A percentile compares a stretch with the other conserved stretches of the same genome.
phyloP scores from a whole-genome alignment of 2,329 filamentous ascomycete species.

The Blastomyces emzantsi region DNA sequence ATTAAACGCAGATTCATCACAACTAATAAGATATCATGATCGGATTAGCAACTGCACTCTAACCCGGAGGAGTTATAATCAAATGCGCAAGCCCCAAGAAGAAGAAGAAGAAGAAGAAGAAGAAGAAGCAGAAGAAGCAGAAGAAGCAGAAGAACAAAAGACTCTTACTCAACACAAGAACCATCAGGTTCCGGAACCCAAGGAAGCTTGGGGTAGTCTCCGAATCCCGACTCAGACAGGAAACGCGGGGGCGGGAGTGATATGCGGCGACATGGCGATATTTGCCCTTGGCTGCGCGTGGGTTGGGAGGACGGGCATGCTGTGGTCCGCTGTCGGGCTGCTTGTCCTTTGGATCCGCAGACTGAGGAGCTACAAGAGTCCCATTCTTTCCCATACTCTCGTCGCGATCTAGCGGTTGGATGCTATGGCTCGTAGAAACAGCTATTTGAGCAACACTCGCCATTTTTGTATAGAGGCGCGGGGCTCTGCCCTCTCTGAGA shows the following conservation, averaged over 20 bases:
- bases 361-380: background rate
- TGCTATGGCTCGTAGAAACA: slow-evolving; percentile 23
- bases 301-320: background rate
- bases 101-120: too few relatives aligned
- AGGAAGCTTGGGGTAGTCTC: slow-evolving; percentile 69
- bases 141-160: too few relatives aligned
- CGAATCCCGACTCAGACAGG: slow-evolving; percentile 79
- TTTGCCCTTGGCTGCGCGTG: slow-evolving; percentile 45
- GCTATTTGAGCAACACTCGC: slow-evolving; percentile 25
- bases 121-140: too few relatives aligned
- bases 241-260: slow-evolving; percentile 62
- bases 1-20: slow-evolving; percentile 89
- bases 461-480: slow-evolving; percentile 20
- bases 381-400: background rate
- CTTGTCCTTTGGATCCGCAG: background rate
- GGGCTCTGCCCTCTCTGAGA: background rate
- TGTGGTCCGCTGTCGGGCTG: background rate
- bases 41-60: background rate
- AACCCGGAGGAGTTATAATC: background rate
- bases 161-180: slow-evolving; percentile 69
- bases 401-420: slow-evolving; percentile 12
- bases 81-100: background rate
- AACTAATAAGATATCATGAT: slow-evolving; percentile 43
- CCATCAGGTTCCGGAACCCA: slow-evolving; percentile 93
- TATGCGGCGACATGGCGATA: slow-evolving; percentile 90